Evolutionary conservation across 208 protist species (phyloP), one percentile per base, ranked within the genome.

Genomic region (Crithidia thermophila): DNA sequence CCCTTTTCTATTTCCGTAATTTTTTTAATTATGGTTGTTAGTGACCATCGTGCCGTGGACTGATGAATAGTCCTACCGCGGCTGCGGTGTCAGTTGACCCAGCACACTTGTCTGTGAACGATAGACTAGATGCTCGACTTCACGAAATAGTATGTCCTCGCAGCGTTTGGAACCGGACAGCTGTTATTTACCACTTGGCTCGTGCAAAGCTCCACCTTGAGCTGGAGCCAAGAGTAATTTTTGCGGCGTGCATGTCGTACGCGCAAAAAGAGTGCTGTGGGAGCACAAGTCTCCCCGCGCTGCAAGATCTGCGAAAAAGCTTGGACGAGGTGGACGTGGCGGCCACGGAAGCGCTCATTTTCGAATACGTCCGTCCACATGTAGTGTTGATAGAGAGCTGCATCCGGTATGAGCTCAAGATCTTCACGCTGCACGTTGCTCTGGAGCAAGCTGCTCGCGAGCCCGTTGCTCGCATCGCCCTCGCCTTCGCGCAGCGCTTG

Each of bases 301-400:
- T 76, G 6, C 16, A 23, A 11, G 50, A 67, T 11, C 39, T 79
- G 34, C 60, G 57, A 23, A 51, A 37, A 6, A 21, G 40, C 4
- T 39, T 57, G 6, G 50, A 62, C 30, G 78, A 88, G 42, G 58
- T 51, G 27, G 81, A 93, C 23, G 75, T 90, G n/a, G 82, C 85
- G 11, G 84, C 76, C 14, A 40, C 88, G 31, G 88, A 96, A 57
- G 56, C 91, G 33, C 62, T 84, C 13, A 45, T 96, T 1, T 72
- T 89, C 4, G 73, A 94, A 49, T 72, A 70, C 13, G 73, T 94
- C 20, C 60, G 83, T 16, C 72, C 74, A 34, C 87, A 89, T 53
- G 71, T 88, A 2, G 43, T 94, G 11, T 77, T 96, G 16, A 72
- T 92, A 14, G 88, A 96, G 61, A 67, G 61, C 21, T 96, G 88